A percentile compares a stretch with the other conserved stretches of the same genome.
phyloP scores from a whole-genome alignment of 2,329 filamentous ascomycete species.

The Trichophyton simii region DNA sequence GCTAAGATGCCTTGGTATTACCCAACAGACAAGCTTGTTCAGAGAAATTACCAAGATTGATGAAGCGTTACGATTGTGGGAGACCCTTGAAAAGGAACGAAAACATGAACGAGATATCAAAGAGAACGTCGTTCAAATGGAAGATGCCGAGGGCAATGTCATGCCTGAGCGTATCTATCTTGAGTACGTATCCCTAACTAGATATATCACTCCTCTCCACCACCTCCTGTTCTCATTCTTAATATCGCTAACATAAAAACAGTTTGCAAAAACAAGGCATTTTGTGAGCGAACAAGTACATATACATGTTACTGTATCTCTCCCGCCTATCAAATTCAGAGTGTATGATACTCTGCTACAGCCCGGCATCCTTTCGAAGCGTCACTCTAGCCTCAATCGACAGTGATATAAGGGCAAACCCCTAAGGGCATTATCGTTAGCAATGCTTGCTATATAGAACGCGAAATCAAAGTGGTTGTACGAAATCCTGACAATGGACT shows the following conservation, averaged over 20 bases:
- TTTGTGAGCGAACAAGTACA: slow-evolving; percentile 9
- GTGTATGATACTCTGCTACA: not conserved
- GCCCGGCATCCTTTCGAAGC: not conserved
- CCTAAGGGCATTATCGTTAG: not conserved
- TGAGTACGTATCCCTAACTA: slow-evolving; percentile 39
- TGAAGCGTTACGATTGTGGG: slow-evolving; percentile 78
- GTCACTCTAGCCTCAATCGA: not conserved
- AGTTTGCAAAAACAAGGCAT: slow-evolving; percentile 18
- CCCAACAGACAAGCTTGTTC: slow-evolving; percentile 70
- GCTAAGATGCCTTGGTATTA: slow-evolving; percentile 85
- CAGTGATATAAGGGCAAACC: not conserved
- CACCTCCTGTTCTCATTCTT: not conserved
- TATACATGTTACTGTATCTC: not conserved
- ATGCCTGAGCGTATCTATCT: slow-evolving; percentile 99
- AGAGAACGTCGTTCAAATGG: slow-evolving; percentile 91
- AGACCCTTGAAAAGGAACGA: slow-evolving; percentile 79
- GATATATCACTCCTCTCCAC: not conserved
- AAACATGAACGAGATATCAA: slow-evolving; percentile 63
- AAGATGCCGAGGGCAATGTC: slow-evolving; percentile 91
- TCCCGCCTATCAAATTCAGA: not conserved
- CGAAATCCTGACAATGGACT: not conserved
- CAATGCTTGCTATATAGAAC: not conserved
- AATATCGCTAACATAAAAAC: slow-evolving; percentile 10
- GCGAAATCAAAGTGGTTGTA: not conserved
- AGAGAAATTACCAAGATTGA: slow-evolving; percentile 87